Conservation (phyloP, 768 basidiomycete genomes). For the Punctularia strigosozonata region DNA sequence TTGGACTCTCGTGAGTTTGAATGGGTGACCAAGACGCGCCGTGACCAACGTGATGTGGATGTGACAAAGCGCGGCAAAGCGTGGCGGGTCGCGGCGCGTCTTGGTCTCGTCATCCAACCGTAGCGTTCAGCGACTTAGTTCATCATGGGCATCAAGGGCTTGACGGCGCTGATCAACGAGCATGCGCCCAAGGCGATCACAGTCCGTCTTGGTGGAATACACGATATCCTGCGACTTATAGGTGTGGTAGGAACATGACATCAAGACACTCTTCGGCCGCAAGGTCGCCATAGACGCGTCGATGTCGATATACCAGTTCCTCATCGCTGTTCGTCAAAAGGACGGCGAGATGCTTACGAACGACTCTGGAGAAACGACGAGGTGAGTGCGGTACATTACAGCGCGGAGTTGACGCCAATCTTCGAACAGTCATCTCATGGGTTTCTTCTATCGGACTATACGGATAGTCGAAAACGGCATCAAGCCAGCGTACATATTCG, state of each 20-base stretch:
- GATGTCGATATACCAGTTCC: conserved; percentile 95
- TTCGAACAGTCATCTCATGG: conserved; percentile 76
- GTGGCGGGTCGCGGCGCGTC: background rate
- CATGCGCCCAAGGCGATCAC: conserved; percentile 80
- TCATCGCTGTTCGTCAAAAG: conserved; percentile 92
- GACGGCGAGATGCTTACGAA: conserved; percentile 97
- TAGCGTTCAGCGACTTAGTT: background rate
- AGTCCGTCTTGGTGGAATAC: conserved; percentile 10
- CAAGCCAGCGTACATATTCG: conserved; percentile 96
- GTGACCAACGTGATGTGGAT: no score
- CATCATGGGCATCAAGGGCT: conserved; percentile 88
- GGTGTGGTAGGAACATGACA: conserved; percentile 64
- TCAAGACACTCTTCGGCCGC: conserved; percentile 94
- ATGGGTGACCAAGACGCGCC: no score
- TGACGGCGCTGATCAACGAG: conserved; percentile 81
- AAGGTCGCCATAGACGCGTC: conserved; percentile 99
- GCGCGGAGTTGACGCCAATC: background rate
- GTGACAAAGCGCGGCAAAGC: no score
- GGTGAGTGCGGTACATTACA: conserved; percentile 17
- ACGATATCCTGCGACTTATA: background rate
- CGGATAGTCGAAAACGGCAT: conserved; percentile 98
- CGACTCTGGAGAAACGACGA: conserved; percentile 96
- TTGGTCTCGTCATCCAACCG: background rate
- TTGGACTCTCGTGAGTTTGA: no score
- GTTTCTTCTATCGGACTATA: conserved; percentile 95